Evolutionary conservation across 495 filamentous ascomycete genomes (phyloP).

Genomic region (Penicillium argentinense): DNA sequence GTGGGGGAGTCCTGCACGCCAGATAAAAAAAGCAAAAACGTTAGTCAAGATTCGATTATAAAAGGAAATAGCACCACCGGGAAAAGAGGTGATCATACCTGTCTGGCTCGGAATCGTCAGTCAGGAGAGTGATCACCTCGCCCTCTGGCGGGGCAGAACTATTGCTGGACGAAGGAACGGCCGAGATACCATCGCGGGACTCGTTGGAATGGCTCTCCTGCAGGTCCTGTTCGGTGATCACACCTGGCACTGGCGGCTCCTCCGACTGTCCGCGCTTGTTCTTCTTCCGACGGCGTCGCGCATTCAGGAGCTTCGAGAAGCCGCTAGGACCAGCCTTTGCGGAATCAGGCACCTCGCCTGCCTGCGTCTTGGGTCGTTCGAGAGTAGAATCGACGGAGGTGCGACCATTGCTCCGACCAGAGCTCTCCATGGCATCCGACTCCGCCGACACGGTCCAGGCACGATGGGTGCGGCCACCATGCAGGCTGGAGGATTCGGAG

Average conservation of each 20-base stretch:
- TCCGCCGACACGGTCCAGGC: constrained; percentile 35
- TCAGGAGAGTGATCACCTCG: constrained; percentile 57
- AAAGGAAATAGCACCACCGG: no score
- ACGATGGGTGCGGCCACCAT: constrained; percentile 28
- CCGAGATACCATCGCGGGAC: constrained; percentile 26
- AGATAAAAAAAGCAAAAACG: not conserved
- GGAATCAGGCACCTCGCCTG: constrained; percentile 36
- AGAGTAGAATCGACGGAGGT: constrained; percentile 43
- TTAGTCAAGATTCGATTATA: constrained; percentile 23
- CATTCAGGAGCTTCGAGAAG: constrained; percentile 55
- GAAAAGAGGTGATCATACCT: constrained; percentile 51
- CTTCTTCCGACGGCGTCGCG: constrained; percentile 44
- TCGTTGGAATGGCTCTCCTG: constrained; percentile 26
- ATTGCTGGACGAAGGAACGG: constrained; percentile 30
- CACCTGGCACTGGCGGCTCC: constrained; percentile 23
- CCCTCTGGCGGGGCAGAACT: constrained; percentile 19
- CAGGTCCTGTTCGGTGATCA: constrained; percentile 22
- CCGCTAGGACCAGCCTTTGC: constrained; percentile 40
- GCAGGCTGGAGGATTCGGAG: constrained; percentile 31
- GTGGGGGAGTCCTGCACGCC: constrained; percentile 57
- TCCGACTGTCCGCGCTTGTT: constrained; percentile 31
- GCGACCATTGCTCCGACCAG: constrained; percentile 41
- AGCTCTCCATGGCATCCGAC: constrained; percentile 33
- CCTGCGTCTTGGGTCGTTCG: constrained; percentile 45
- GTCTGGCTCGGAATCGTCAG: constrained; percentile 69